A percentile compares a stretch with the other conserved stretches of the same genome.
phyloP scores from a whole-genome alignment of 106 monocot genomes.

The Hemerocallis citrina region DNA sequence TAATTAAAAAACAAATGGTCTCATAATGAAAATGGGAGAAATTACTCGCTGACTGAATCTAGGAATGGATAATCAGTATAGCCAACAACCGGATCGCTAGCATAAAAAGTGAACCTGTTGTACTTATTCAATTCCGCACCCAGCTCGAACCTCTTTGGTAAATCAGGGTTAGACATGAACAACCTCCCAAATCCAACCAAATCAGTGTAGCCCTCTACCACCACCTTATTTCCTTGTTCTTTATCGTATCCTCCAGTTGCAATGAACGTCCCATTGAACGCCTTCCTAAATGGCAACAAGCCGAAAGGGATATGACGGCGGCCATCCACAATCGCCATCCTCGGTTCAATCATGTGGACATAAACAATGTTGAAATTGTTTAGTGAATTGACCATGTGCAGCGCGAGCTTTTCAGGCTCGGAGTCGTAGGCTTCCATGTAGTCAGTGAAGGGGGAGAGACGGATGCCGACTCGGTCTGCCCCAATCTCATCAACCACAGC shows the following conservation, averaged over 20 bases:
- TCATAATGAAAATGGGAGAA: too few species aligned
- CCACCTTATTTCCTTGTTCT: slow-evolving; percentile 33
- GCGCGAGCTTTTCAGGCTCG: slow-evolving; percentile 33
- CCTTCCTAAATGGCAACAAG: slow-evolving; percentile 24
- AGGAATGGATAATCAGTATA: slow-evolving; percentile 53
- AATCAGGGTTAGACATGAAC: slow-evolving; percentile 45
- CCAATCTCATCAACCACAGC: slow-evolving; percentile 39
- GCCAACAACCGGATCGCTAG: slow-evolving; percentile 31
- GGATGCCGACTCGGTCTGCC: slow-evolving; percentile 39
- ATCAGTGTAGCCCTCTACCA: slow-evolving; percentile 26
- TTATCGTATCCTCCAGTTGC: slow-evolving; percentile 34
- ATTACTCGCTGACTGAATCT: too few species aligned
- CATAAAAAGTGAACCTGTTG: slow-evolving; percentile 30
- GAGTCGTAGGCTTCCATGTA: slow-evolving; percentile 21
- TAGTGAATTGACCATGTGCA: slow-evolving; percentile 35
- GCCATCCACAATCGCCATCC: slow-evolving; percentile 28
- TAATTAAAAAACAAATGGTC: too few species aligned
- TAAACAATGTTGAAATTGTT: slow-evolving; percentile 37
- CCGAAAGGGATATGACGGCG: slow-evolving; percentile 19
- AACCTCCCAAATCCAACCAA: slow-evolving; percentile 34
- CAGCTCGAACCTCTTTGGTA: slow-evolving; percentile 28
- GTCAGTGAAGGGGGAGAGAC: slow-evolving; percentile 42
- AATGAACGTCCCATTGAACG: slow-evolving; percentile 35
- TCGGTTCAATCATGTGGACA: slow-evolving; percentile 43
- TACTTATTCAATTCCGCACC: slow-evolving; percentile 40